These are phyloP conservation scores for Mycena latifolia DNA, from an alignment of 768 basidiomycete species.

Conservation along the genomic window DNA sequence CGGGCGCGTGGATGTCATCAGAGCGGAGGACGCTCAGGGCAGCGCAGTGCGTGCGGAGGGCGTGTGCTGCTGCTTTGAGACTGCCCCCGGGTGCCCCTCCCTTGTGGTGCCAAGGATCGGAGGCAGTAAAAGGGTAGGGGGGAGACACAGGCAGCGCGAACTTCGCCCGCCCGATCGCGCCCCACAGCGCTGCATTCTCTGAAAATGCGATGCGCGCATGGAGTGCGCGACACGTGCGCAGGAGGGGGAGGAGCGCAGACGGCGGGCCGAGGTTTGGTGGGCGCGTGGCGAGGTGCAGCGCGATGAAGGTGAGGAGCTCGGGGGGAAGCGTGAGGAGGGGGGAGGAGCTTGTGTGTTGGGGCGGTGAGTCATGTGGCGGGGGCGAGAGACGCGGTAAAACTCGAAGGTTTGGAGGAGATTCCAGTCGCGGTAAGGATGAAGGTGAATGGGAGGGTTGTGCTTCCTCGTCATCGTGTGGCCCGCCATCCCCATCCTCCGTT, in stretches of 20 bases:
- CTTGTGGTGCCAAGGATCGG: too few species aligned
- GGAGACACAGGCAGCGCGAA: not conserved
- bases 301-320: conserved; percentile 19
- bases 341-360: too few species aligned
- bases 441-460: too few species aligned
- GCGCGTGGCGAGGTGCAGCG: conserved; percentile 27
- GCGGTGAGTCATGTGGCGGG: too few species aligned
- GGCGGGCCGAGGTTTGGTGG: conserved; percentile 34
- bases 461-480: too few species aligned
- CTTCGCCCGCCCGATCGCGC: conserved; percentile 11
- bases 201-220: not conserved
- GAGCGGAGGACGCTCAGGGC: not conserved
- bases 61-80: not conserved
- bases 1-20: not conserved
- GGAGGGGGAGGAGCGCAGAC: conserved; percentile 29
- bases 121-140: not conserved
- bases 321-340: conserved; percentile 14
- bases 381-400: too few species aligned
- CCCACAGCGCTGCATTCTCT: conserved; percentile 4
- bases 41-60: not conserved
- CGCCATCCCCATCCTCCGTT: too few species aligned
- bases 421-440: too few species aligned
- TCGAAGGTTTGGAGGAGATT: too few species aligned
- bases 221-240: conserved; percentile 3
- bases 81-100: not conserved